A percentile compares a stretch with the other conserved stretches of the same genome.
Conservation (phyloP, 1,139 yeast species). For the Debaryomycetaceae sp. region DNA sequence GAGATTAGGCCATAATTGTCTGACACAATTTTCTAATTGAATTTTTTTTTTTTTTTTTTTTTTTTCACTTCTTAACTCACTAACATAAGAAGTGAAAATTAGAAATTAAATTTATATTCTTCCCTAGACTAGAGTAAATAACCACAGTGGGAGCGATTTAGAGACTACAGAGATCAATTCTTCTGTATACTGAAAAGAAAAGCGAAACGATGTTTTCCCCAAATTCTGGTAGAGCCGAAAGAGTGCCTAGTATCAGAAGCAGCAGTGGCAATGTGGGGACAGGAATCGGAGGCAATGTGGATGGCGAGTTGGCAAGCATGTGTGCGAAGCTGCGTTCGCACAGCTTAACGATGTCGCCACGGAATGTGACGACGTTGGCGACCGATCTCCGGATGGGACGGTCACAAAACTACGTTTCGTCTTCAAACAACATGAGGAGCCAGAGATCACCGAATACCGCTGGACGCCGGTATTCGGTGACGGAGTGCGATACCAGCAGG, state of each 20-base stretch:
- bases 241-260: background rate
- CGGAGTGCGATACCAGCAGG: slow-evolving; percentile 4
- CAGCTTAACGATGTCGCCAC: background rate
- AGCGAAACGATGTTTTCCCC: background rate
- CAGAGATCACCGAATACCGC: slow-evolving; percentile 7
- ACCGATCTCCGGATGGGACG: slow-evolving; percentile 10
- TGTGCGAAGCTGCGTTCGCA: background rate
- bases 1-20: too few relatives aligned
- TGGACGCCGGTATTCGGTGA: slow-evolving; percentile 5
- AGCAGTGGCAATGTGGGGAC: background rate
- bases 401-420: slow-evolving; percentile 4
- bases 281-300: background rate
- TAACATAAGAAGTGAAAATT: too few relatives aligned
- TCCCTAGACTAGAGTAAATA: too few relatives aligned
- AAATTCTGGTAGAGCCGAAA: background rate
- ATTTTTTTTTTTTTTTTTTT: too few relatives aligned
- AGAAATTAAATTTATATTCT: too few relatives aligned
- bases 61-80: background rate
- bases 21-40: too few relatives aligned
- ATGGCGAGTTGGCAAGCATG: background rate
- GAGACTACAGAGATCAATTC: too few relatives aligned
- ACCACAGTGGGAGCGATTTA: too few relatives aligned
- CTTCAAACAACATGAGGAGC: slow-evolving; percentile 6
- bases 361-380: slow-evolving; percentile 8
- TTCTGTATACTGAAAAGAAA: too few relatives aligned